phyloP scores from a whole-genome alignment of 1,139 yeast species.

The Yamadazyma jaroonii region DNA sequence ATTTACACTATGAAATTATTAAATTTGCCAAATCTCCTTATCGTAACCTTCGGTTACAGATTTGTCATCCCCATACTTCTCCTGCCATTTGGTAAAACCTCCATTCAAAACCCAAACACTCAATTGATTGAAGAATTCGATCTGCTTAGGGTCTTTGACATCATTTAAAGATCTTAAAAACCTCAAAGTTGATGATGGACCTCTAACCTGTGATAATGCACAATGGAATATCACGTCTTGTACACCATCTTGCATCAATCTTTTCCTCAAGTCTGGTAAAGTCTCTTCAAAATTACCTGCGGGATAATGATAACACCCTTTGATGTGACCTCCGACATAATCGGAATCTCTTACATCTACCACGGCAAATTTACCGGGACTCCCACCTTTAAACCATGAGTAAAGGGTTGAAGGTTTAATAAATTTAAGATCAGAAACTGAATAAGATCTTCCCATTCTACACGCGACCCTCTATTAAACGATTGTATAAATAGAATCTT shows the following conservation, averaged over 20 bases:
- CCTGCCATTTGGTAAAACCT: constrained; percentile 86
- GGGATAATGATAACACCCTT: constrained; percentile 60
- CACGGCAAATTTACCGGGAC: constrained; percentile 54
- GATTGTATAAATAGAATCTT: too few relatives aligned
- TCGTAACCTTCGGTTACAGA: constrained; percentile 67
- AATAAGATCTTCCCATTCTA: constrained; percentile 11
- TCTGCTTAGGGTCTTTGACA: constrained; percentile 23
- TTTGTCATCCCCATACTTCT: constrained; percentile 62
- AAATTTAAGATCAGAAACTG: constrained; percentile 35
- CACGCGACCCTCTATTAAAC: neutral
- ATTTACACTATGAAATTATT: neutral
- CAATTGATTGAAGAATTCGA: constrained; percentile 30
- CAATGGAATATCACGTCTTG: constrained; percentile 82
- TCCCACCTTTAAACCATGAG: constrained; percentile 42
- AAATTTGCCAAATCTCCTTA: constrained; percentile 51
- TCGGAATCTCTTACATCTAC: constrained; percentile 90
- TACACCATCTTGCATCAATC: constrained; percentile 28
- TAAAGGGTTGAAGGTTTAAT: constrained; percentile 44
- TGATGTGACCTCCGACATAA: constrained; percentile 66
- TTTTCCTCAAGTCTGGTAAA: constrained; percentile 40
- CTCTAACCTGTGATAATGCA: constrained; percentile 84
- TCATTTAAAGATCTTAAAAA: constrained; percentile 56
- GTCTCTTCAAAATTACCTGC: constrained; percentile 44
- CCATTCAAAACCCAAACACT: constrained; percentile 74
- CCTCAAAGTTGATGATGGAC: constrained; percentile 77